These are phyloP conservation scores for Lentinula boryana DNA, from an alignment of 768 basidiomycete genomes.

Conservation along the genomic window DNA sequence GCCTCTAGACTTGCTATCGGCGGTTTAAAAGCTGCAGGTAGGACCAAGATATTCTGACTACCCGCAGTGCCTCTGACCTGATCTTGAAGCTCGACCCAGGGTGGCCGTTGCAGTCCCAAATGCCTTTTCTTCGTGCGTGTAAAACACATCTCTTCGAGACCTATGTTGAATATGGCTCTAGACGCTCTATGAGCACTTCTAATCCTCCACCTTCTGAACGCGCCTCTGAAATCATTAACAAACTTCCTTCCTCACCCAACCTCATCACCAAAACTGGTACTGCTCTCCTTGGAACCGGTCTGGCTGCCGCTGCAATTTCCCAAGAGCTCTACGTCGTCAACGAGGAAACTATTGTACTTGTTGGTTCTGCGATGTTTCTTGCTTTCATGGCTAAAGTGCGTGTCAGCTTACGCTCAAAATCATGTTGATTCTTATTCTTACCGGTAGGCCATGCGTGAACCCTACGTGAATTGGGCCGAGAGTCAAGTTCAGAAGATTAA, in stretches of 20 bases:
- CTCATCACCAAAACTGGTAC: slow-evolving; percentile 94
- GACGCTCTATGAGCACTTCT: slow-evolving; percentile 58
- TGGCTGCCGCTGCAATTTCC: slow-evolving; percentile 88
- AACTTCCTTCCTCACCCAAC: slow-evolving; percentile 75
- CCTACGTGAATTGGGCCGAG: slow-evolving; percentile 91
- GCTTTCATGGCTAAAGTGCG: slow-evolving; percentile 76
- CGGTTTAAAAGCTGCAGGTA: slow-evolving; percentile 58
- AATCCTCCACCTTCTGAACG: slow-evolving; percentile 72
- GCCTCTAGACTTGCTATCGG: slow-evolving; percentile 67
- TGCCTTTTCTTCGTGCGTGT: slow-evolving; percentile 40
- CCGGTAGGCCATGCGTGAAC: slow-evolving; percentile 65
- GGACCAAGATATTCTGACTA: slow-evolving; percentile 9
- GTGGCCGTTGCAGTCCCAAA: slow-evolving; percentile 41
- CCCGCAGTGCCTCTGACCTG: not conserved
- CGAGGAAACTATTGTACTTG: slow-evolving; percentile 88
- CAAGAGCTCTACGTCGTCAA: slow-evolving; percentile 97
- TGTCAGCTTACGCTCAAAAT: not conserved
- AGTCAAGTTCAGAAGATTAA: slow-evolving; percentile 82
- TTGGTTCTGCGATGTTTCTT: slow-evolving; percentile 79
- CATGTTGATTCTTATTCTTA: not conserved
- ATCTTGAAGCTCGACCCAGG: slow-evolving; percentile 46
- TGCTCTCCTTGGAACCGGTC: slow-evolving; percentile 84
- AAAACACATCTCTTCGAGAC: slow-evolving; percentile 5
- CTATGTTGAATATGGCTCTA: slow-evolving; percentile 20
- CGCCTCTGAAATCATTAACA: slow-evolving; percentile 86